Percentiles rank a stretch among this genome's conserved stretches.
phyloP scores from a whole-genome alignment of 148 eudicot species.

The Vaccinium vitisidaea region DNA sequence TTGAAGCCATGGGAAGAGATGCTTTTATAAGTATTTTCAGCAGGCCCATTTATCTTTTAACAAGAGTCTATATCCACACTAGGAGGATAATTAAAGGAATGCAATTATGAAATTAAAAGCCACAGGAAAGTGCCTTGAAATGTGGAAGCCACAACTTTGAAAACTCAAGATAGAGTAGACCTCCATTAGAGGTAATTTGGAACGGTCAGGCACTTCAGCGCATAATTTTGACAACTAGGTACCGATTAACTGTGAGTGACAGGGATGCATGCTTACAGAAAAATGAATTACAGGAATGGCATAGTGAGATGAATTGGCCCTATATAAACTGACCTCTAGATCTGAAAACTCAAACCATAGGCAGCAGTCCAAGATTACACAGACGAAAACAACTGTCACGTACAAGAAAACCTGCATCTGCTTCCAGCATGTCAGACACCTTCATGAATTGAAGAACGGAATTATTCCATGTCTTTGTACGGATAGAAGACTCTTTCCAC shows the following conservation, averaged over 20 bases:
- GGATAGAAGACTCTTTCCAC: slow-evolving; percentile 97
- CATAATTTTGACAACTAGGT: slow-evolving; percentile 3
- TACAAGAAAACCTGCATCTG: slow-evolving; percentile 87
- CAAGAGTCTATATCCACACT: not conserved
- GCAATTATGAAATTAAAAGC: not conserved
- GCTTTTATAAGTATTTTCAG: not conserved
- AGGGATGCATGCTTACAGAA: not conserved
- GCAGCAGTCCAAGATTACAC: slow-evolving; percentile 98
- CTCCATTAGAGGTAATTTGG: not conserved
- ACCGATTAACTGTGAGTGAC: not conserved
- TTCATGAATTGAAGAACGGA: slow-evolving; percentile 99
- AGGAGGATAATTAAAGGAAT: not conserved
- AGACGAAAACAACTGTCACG: slow-evolving; percentile 92
- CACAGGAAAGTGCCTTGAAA: not conserved
- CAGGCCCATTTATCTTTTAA: not conserved
- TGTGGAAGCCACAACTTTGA: not conserved
- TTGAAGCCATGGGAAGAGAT: not conserved
- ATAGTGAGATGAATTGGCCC: not conserved
- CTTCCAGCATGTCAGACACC: slow-evolving; percentile 93
- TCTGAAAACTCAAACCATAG: slow-evolving; percentile 98
- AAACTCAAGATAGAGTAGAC: not conserved
- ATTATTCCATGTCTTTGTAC: slow-evolving; percentile 97
- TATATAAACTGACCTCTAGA: slow-evolving; percentile 70
- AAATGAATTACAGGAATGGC: slow-evolving; percentile 3
- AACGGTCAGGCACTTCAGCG: not conserved